Conservation (phyloP, 768 basidiomycete genomes). For the Mycena vulgaris region DNA sequence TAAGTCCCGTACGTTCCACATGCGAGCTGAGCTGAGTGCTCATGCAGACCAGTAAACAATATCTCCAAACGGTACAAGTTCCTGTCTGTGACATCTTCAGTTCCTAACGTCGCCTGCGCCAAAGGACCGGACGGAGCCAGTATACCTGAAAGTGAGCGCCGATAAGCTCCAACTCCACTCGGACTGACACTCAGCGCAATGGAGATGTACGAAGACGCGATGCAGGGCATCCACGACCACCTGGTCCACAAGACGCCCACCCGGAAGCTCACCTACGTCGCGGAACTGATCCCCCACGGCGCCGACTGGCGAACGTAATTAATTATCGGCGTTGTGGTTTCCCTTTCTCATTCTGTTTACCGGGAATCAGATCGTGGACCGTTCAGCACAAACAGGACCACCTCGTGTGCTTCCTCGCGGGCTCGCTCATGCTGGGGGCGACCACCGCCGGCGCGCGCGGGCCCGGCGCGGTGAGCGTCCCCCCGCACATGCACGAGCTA, state of each 20-base stretch:
- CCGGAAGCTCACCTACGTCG: slow-evolving; percentile 71
- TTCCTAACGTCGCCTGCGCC: not conserved
- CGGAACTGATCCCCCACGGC: slow-evolving; percentile 70
- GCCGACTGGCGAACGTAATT: slow-evolving; percentile 42
- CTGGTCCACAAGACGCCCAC: slow-evolving; percentile 68
- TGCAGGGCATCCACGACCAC: slow-evolving; percentile 75
- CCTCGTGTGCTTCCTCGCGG: slow-evolving; percentile 86
- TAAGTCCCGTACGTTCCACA: slow-evolving; percentile 49
- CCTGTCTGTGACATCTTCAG: not conserved
- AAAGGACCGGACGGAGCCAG: slow-evolving; percentile 69
- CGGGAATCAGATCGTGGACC: slow-evolving; percentile 65
- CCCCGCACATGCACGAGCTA: slow-evolving; percentile 66
- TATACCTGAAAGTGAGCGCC: slow-evolving; percentile 68
- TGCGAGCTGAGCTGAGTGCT: too few species aligned
- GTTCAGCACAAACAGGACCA: slow-evolving; percentile 83
- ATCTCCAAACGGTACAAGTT: slow-evolving; percentile 71
- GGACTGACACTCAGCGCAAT: not conserved
- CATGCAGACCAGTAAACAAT: slow-evolving; percentile 62
- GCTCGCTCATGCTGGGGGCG: slow-evolving; percentile 82
- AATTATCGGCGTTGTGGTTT: slow-evolving; percentile 1
- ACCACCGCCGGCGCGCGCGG: slow-evolving; percentile 62
- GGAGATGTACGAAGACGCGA: slow-evolving; percentile 83
- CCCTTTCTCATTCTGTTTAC: slow-evolving; percentile 45
- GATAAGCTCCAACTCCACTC: slow-evolving; percentile 32
- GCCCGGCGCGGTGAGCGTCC: slow-evolving; percentile 59